Evolutionary conservation across 225 moss, liverwort and hornwort genomes (phyloP), one percentile per base, ranked within the genome.

Genomic region (Antitrichia curtipendula): DNA sequence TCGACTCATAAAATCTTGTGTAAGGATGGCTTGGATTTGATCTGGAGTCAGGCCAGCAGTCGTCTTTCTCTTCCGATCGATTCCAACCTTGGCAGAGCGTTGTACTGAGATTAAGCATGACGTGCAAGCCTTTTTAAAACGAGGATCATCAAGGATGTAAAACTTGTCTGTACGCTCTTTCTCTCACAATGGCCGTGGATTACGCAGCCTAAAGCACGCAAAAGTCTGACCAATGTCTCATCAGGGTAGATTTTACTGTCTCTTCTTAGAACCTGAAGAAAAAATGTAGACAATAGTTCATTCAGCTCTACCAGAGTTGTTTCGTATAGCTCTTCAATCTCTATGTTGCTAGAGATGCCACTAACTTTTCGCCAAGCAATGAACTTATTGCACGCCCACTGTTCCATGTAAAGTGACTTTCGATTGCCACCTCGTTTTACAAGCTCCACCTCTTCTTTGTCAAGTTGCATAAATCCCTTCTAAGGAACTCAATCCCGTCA

Each of bases 11-110:
- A 70, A 41, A 27, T 70, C 41, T 41, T 70, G 25, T 14, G 41
- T 9, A 6, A 70, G 9, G 5, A 43, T 71, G 43, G 71, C 9
- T 25, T 71, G 3, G 16, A 71, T 71, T 0, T 43, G 3, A 71
- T 71, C 13, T 0, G 0, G 2, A 43, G 8, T 27, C 5, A 41
- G 41, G 1, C 28, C 28, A 27, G 10, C 0, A 0, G 1, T 43
- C 0, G 0, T 71, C 71, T 28, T 43, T 5, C 2, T 71, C 43
- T 71, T 43, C 0, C 16, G 0, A 43, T 3, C 5, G 0, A 71
- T 71, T 71, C 16, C 9, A 43, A 1, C 71, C 27, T 41, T 43
- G 1, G 9, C 0, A 43, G 1, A 43, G 27, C 1, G 0, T 3
- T 71, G 43, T 1, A 71, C 1, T 4, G 1, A 43, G 5, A 71